Evolutionary conservation across 2,329 filamentous ascomycete genomes (phyloP), one percentile per base, ranked within the genome.

Genomic region (Didymella arachidicola): DNA sequence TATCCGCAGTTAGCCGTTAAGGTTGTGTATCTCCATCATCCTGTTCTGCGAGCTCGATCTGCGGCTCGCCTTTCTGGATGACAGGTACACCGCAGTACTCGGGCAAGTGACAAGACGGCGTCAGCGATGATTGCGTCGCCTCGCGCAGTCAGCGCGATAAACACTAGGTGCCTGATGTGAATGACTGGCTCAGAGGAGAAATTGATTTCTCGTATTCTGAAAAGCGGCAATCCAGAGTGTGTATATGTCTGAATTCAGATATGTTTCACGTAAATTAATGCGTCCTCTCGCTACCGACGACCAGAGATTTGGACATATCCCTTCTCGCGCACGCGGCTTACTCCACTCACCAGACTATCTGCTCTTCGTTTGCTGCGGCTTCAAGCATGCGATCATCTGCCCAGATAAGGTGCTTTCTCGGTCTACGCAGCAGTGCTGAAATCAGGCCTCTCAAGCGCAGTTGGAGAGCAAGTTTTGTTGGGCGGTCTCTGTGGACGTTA

Each of bases 241-340:
- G 43, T 47, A 7, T 18, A 30, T 53, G 22, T 53, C 48, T 48
- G 36, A 11, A 43, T 53, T 36, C 32, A 47, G 27, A 39, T 49
- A 44, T 53, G 49, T 48, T 58, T 53, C 49, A 53, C 55, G 49
- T 53, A 45, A 32, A 53, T 10, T 26, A 48, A 12, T 57, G 18
- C 27, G 25, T 8, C 25, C 18, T 29, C 42, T 58, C 55, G 55
- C 44, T 58, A 58, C 55, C 55, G 49, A 49, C 44, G 48, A 48
- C 55, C 49, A 52, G 36, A 53, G 25, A 14, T 25, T 49, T 38
- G 55, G 55, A 43, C 29, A 43, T 14, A 57, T 43, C 48, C 54
- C 22, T 57, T 43, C 27, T 38, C 36, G 32, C 18, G 44, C 38
- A 39, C 43, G 32, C 36, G 36, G 54, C 48, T 32, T 52, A 53